These are phyloP conservation scores for Boehmeria nivea DNA, from an alignment of 306 rosid species.

Conservation along the genomic window DNA sequence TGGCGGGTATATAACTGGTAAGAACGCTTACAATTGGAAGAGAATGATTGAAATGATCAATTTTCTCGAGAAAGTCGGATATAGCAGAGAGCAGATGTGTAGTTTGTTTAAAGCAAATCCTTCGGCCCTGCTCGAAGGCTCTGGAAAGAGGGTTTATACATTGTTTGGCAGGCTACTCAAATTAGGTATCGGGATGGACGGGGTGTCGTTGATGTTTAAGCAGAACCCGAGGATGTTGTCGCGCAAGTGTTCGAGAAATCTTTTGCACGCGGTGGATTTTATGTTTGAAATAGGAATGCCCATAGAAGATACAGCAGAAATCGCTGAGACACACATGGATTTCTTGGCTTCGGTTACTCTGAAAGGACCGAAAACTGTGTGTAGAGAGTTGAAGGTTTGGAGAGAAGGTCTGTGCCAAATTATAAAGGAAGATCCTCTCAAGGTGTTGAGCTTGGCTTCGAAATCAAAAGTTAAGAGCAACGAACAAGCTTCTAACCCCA, in stretches of 20 bases:
- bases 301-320: slow-evolving; percentile 36
- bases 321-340: slow-evolving; percentile 38
- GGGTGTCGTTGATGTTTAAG: slow-evolving; percentile 34
- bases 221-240: slow-evolving; percentile 48
- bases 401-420: slow-evolving; percentile 39
- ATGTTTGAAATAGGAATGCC: slow-evolving; percentile 53
- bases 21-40: slow-evolving; percentile 47
- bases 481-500: slow-evolving; percentile 2
- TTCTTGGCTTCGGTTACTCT: slow-evolving; percentile 35
- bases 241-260: slow-evolving; percentile 28
- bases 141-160: slow-evolving; percentile 45
- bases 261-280: slow-evolving; percentile 45
- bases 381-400: slow-evolving; percentile 43
- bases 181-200: slow-evolving; percentile 41
- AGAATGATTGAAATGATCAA: slow-evolving; percentile 50
- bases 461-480: slow-evolving; percentile 25
- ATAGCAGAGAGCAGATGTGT: slow-evolving; percentile 38
- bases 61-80: slow-evolving; percentile 51
- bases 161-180: slow-evolving; percentile 45
- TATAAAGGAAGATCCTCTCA: slow-evolving; percentile 51
- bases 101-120: slow-evolving; percentile 51
- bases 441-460: slow-evolving; percentile 44
- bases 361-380: slow-evolving; percentile 52
- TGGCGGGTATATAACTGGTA: slow-evolving; percentile 38
- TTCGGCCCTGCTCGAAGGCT: slow-evolving; percentile 47